A percentile compares a stretch with the other conserved stretches of the same genome.
These are phyloP conservation scores for Penicillium italicum DNA, from an alignment of 2,329 filamentous ascomycete species.

Conservation along the genomic window DNA sequence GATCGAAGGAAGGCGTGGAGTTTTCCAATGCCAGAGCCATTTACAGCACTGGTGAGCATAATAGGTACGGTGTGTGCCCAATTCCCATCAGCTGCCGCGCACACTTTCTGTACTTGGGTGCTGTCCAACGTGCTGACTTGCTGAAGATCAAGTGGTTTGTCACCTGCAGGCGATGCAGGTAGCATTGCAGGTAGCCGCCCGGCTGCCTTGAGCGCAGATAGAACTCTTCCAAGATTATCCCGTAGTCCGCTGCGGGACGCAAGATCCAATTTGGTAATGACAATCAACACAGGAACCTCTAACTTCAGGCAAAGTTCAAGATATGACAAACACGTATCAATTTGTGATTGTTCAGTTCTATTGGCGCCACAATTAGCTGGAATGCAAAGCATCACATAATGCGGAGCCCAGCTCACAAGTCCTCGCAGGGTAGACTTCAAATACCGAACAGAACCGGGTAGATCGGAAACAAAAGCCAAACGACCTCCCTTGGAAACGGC, in stretches of 20 bases:
- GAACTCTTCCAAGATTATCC: constrained; percentile 66
- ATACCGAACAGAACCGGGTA: constrained; percentile 85
- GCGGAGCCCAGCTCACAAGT: constrained; percentile 91
- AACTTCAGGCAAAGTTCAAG: constrained; percentile 81
- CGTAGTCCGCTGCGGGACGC: constrained; percentile 70
- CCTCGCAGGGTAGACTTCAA: constrained; percentile 83
- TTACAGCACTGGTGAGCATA: constrained; percentile 79
- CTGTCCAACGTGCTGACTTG: constrained; percentile 56
- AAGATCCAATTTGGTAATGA: constrained; percentile 88
- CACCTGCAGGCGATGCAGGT: constrained; percentile 43
- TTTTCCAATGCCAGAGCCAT: constrained; percentile 74
- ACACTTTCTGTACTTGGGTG: constrained; percentile 55
- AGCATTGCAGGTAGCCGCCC: constrained; percentile 73
- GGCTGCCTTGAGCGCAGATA: constrained; percentile 72
- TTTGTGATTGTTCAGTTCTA: constrained; percentile 45
- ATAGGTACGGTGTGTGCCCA: constrained; percentile 67
- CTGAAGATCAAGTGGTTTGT: constrained; percentile 52
- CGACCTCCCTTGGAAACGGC: constrained; percentile 67
- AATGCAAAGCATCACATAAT: constrained; percentile 88
- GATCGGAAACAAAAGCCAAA: constrained; percentile 85
- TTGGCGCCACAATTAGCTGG: constrained; percentile 68
- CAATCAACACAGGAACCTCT: constrained; percentile 69
- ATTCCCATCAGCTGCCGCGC: constrained; percentile 41
- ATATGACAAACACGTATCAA: constrained; percentile 74
- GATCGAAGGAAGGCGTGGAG: constrained; percentile 76